Evolutionary conservation across 495 filamentous ascomycete species (phyloP), one percentile per base, ranked within the genome.

Genomic region (Xylaria flabelliformis): DNA sequence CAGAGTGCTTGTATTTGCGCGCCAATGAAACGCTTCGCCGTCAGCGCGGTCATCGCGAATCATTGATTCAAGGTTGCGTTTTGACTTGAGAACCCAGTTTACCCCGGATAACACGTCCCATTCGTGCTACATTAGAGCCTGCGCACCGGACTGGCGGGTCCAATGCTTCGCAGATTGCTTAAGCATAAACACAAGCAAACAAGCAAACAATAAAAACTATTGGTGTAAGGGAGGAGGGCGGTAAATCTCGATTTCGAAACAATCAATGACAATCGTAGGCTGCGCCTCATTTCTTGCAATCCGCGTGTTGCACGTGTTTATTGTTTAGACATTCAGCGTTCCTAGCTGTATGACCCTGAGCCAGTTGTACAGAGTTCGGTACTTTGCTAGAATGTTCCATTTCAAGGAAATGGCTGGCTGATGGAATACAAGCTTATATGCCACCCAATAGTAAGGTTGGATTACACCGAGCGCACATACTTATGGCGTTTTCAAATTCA

Each of bases 71-170:
- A 63, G 36, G 39, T 63, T 63, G 39, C 12, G 9, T 63, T 7
- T 26, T 21, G 34, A 41, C 44, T 12, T 3, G 15, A 42, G 12
- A 2, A n/a, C 61, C 59, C 41, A 48, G 41, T 32, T 48, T 64
- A 64, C 62, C 63, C 41, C 63, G 42, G 62, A 65, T 65, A 50
- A 48, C 8, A 17, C 42, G 24, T 44, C 13, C 41, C 62, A 21
- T 59, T 36, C 19, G 55, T 55, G 51, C 21, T 55, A 55, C 21
- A 26, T 55, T 55, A 29, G 21, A 29, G 26, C 10, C 21, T 24
- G 24, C 10, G 26, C 34, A 39, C 36, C 36, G 36, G 36, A 6
- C 36, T 39, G 7, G 36, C 36, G 36, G 36, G 36, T 39, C 36
- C 36, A 39, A 39, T 8, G 36, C 36, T 39, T 8, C 7, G 36